Evolutionary conservation across 2,329 filamentous ascomycete genomes (phyloP).

Genomic region (Ophiocordyceps camponoti-rufipedis): DNA sequence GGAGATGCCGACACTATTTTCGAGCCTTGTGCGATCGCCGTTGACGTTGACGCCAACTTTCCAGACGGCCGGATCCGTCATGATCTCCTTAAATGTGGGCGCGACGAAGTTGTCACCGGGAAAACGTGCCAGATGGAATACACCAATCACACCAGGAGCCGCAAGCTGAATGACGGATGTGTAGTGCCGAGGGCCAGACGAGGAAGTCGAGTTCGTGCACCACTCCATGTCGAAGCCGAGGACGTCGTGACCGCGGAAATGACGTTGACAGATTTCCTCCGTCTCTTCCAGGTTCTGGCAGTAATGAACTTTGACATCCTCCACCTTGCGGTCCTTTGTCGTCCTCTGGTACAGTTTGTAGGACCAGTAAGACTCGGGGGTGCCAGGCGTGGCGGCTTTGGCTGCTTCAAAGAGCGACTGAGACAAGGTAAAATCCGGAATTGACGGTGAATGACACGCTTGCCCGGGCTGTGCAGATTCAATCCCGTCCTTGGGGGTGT

Average conservation of each 20-base stretch:
- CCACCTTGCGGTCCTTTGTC: conserved; percentile 17
- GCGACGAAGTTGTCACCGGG: conserved; percentile 41
- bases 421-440: conserved; percentile 12
- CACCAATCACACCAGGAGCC: conserved; percentile 52
- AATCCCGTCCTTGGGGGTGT: neutral
- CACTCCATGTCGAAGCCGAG: conserved; percentile 90
- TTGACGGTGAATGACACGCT: conserved; percentile 3
- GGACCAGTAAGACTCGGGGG: conserved; percentile 43
- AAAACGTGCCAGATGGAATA: conserved; percentile 65
- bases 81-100: conserved; percentile 49
- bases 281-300: conserved; percentile 50
- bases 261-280: conserved; percentile 42
- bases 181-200: conserved; percentile 40
- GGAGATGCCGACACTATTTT: conserved; percentile 45
- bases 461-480: neutral
- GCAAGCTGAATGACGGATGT: conserved; percentile 74
- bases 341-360: conserved; percentile 47
- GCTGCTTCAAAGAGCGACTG: conserved; percentile 20
- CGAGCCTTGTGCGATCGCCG: conserved; percentile 51
- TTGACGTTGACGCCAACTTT: conserved; percentile 70
- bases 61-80: conserved; percentile 50
- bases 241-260: conserved; percentile 51
- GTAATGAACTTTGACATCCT: conserved; percentile 55
- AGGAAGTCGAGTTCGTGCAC: conserved; percentile 32
- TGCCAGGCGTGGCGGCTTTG: conserved; percentile 23